Conservation (phyloP, 805 yeast genomes). For the Soucietia sequanensis region DNA sequence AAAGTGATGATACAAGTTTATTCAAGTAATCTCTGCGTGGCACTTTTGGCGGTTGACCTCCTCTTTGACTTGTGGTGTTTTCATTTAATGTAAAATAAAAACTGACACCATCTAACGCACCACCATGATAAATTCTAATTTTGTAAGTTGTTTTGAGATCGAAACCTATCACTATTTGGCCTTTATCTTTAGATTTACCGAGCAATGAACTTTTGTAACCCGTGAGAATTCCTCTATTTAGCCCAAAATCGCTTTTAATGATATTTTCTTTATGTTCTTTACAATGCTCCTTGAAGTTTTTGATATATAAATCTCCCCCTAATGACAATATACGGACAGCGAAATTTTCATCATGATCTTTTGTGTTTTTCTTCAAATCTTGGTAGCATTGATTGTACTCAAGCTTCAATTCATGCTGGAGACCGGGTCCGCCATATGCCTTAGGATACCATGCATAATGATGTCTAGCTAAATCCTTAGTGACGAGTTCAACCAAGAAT, state of each 20-base stretch:
- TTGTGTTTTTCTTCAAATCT: slow-evolving; percentile 25
- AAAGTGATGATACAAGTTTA: slow-evolving; percentile 17
- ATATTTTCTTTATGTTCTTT: slow-evolving; percentile 14
- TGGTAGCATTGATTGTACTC: slow-evolving; percentile 41
- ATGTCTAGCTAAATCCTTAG: slow-evolving; percentile 54
- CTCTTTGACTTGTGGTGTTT: neutral
- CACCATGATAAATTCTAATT: slow-evolving; percentile 69
- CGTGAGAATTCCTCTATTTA: slow-evolving; percentile 35
- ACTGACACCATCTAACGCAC: slow-evolving; percentile 79
- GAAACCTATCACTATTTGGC: slow-evolving; percentile 26
- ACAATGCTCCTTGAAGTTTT: slow-evolving; percentile 41
- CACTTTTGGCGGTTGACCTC: slow-evolving; percentile 38
- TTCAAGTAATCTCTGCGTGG: slow-evolving; percentile 47
- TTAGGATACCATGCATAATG: slow-evolving; percentile 61
- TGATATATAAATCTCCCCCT: slow-evolving; percentile 62
- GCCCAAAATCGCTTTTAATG: slow-evolving; percentile 39
- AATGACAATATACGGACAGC: slow-evolving; percentile 53
- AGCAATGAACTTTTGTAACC: slow-evolving; percentile 39
- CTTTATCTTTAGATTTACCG: slow-evolving; percentile 24
- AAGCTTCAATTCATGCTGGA: slow-evolving; percentile 50
- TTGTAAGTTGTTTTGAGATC: slow-evolving; percentile 41
- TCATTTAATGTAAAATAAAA: slow-evolving; percentile 30
- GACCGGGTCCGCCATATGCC: slow-evolving; percentile 58
- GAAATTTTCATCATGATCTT: slow-evolving; percentile 29
- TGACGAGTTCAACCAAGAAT: slow-evolving; percentile 68